Evolutionary conservation across 2,329 filamentous ascomycete genomes (phyloP).

Genomic region (Talaromyces sp.): DNA sequence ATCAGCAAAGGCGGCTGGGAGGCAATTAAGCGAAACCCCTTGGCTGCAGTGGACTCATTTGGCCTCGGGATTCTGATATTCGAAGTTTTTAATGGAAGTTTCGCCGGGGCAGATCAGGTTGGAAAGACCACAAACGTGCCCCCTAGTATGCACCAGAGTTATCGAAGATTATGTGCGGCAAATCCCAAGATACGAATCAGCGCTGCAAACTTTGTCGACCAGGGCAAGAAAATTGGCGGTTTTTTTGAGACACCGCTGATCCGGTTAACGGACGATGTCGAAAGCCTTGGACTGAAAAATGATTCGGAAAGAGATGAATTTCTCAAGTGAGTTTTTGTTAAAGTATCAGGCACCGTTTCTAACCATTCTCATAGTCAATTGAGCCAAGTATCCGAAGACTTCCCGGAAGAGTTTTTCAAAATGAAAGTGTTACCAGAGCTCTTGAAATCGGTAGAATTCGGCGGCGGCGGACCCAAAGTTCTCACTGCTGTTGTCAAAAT

Average conservation of each 20-base stretch:
- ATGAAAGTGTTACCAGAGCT: slow-evolving; percentile 93
- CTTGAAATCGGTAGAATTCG: slow-evolving; percentile 98
- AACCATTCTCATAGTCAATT: slow-evolving; percentile 55
- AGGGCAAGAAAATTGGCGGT: slow-evolving; percentile 72
- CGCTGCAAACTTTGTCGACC: slow-evolving; percentile 80
- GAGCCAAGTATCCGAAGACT: slow-evolving; percentile 83
- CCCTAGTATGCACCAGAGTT: slow-evolving; percentile 81
- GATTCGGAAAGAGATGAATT: slow-evolving; percentile 81
- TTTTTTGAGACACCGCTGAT: slow-evolving; percentile 95
- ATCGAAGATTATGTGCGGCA: slow-evolving; percentile 80
- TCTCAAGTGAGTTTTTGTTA: slow-evolving; percentile 55
- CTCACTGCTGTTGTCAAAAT: slow-evolving; percentile 88
- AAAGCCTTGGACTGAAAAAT: slow-evolving; percentile 84
- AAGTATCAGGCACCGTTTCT: slow-evolving; percentile 15
- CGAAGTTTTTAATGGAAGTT: slow-evolving; percentile 88
- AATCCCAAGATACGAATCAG: slow-evolving; percentile 87
- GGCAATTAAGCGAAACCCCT: slow-evolving; percentile 73
- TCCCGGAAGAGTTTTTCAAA: slow-evolving; percentile 96
- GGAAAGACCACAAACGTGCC: slow-evolving; percentile 84
- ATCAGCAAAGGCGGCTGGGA: slow-evolving; percentile 87
- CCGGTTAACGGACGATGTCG: slow-evolving; percentile 85
- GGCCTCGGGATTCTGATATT: slow-evolving; percentile 78
- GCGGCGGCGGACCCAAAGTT: slow-evolving; percentile 88
- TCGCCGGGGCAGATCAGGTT: slow-evolving; percentile 70
- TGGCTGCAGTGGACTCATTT: slow-evolving; percentile 81